Percentiles rank a stretch among this genome's conserved stretches.
phyloP scores from a whole-genome alignment of 345 rosid genomes.

The Bruguiera parviflora region DNA sequence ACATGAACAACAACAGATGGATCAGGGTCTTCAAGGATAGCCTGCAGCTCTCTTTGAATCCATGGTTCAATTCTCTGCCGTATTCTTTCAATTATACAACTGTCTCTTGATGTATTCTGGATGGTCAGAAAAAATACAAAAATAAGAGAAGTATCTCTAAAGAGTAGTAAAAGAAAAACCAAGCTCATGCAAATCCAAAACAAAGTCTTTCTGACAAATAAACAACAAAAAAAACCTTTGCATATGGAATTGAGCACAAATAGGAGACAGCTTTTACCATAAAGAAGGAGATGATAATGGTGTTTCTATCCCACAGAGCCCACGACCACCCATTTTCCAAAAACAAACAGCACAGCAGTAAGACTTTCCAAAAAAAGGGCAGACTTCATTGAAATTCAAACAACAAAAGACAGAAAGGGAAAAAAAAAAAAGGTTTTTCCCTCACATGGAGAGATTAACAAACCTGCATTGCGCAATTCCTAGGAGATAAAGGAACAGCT shows the following conservation, averaged over 20 bases:
- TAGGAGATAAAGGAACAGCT: constrained; percentile 47
- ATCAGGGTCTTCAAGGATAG: constrained; percentile 65
- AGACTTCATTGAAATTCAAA: too few species aligned
- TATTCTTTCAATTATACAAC: constrained; percentile 33
- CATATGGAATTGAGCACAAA: background rate
- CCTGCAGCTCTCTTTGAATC: constrained; percentile 68
- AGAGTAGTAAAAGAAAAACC: background rate
- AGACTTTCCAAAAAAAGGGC: too few species aligned
- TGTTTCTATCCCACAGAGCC: background rate
- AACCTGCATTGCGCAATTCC: constrained; percentile 38
- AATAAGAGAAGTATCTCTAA: background rate
- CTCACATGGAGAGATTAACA: background rate
- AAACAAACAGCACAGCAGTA: too few species aligned
- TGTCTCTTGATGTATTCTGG: constrained; percentile 31
- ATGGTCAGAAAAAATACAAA: constrained; percentile 4
- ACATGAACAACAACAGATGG: constrained; percentile 66
- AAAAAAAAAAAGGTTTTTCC: too few species aligned
- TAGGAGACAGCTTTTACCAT: background rate
- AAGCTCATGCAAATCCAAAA: background rate
- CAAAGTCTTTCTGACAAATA: background rate
- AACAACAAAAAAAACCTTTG: background rate
- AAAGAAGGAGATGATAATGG: background rate
- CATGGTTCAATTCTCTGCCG: constrained; percentile 57
- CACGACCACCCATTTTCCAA: background rate
- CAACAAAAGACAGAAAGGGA: too few species aligned